phyloP scores from a whole-genome alignment of 352 stramenopile species.

The Globisporangium echinulatum region DNA sequence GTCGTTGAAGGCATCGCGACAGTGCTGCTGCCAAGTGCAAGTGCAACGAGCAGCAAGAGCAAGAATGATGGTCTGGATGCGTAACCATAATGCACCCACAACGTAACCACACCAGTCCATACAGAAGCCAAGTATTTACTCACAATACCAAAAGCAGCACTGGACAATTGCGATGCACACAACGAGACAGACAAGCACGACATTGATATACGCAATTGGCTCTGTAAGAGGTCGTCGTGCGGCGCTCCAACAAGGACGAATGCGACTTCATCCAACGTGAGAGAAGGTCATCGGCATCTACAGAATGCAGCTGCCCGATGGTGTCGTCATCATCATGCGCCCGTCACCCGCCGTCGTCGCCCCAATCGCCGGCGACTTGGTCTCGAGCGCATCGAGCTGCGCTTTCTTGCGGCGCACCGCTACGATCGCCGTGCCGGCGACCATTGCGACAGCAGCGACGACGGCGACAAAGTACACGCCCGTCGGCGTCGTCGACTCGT shows the following conservation, averaged over 20 bases:
- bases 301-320: constrained; percentile 32
- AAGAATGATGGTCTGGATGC: background rate
- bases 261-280: no score
- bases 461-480: constrained; percentile 17
- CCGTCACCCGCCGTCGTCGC: constrained; percentile 14
- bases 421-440: constrained; percentile 33
- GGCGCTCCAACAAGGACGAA: no score
- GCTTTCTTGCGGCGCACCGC: constrained; percentile 51
- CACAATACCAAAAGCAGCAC: no score
- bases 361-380: constrained; percentile 34
- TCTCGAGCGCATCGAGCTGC: constrained; percentile 47
- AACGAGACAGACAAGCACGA: no score
- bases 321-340: constrained; percentile 45
- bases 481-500: constrained; percentile 5
- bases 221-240: no score
- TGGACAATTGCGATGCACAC: no score
- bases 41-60: no score
- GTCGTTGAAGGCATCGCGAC: constrained; percentile 32
- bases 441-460: constrained; percentile 12
- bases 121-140: no score
- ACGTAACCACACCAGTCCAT: no score
- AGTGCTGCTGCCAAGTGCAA: constrained; percentile 37
- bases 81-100: background rate
- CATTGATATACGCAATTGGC: no score
- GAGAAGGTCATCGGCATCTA: constrained; percentile 10